Evolutionary conservation across 345 rosid genomes (phyloP), one percentile per base, ranked within the genome.

Genomic region (Brassica rapa): DNA sequence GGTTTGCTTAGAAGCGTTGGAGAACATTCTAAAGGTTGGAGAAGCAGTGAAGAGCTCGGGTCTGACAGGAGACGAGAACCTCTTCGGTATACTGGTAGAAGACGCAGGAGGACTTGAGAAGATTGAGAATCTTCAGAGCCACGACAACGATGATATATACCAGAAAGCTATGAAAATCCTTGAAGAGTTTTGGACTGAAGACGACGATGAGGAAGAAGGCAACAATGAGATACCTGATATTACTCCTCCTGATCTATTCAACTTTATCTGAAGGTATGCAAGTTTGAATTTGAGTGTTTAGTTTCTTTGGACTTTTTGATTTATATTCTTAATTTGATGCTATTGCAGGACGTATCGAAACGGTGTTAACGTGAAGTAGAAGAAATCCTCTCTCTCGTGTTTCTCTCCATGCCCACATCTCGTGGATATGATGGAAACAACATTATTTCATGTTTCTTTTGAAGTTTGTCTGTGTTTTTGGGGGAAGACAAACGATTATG

Each of bases 51-150:
- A 81, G 83, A 82, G 56, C 69, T 23, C 79, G 64, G 90, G 89
- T 64, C 81, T 75, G 35, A 74, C 81, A 0, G 89, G 84, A 39
- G 89, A 83, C 14, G 77, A 60, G 15, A 91, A 91, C 79, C 62
- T 76, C 37, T 91, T 82, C 70, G 90, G 91, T 3, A 88, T 87
- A 64, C 68, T 87, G 83, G 86, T 90, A 72, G 94, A 91, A 16
- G 97, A 91, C 16, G 89, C 87, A 43, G 93, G 84, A 21, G 97
- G 97, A 5, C 71, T 87, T 72, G 94, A 91, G 53, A 91, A 91
- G 88, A 84, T 91, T 4, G 94, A 91, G 81, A 88, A 84, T 77
- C 87, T 91, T 41, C 97, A 91, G 85, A 85, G 87, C 60, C 97
- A 91, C 33, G 93, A 88, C 77, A 90, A 88, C 73, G 76, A 41